Evolutionary conservation across 345 rosid species (phyloP).

Genomic region (Xanthoceras sorbifolium): DNA sequence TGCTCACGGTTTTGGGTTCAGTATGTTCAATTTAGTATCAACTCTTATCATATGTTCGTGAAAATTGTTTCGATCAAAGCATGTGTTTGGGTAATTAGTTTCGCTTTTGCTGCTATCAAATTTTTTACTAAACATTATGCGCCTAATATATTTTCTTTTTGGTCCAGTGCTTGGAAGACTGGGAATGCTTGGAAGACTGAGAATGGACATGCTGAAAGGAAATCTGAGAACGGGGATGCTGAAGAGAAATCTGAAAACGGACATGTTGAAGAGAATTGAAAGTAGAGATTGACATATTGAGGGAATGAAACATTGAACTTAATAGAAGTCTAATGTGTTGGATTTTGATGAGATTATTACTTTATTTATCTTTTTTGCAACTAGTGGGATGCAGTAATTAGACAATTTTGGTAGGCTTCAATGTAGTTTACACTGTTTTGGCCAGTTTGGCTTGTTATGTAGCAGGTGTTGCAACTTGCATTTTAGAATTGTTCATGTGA

Average conservation of each 20-base stretch:
- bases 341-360: constrained; percentile 8
- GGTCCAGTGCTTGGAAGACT: constrained; percentile 39
- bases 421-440: constrained; percentile 21
- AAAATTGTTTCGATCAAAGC: background rate
- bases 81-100: background rate
- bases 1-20: background rate
- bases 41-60: background rate
- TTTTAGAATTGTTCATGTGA: background rate
- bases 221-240: constrained; percentile 29
- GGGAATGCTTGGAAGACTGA: constrained; percentile 37
- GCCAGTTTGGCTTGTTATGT: constrained; percentile 24
- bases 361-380: constrained; percentile 24
- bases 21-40: background rate
- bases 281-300: constrained; percentile 13
- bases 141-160: constrained; percentile 4
- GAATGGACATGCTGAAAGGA: constrained; percentile 28
- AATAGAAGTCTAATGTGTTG: constrained; percentile 25
- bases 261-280: constrained; percentile 29
- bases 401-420: constrained; percentile 49
- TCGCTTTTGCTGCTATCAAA: background rate
- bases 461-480: constrained; percentile 5
- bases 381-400: constrained; percentile 26
- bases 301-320: constrained; percentile 16
- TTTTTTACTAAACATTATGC: constrained; percentile 5
- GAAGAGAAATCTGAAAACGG: constrained; percentile 35